Conservation (phyloP, 306 rosid genomes). For the Pueraria montana region DNA sequence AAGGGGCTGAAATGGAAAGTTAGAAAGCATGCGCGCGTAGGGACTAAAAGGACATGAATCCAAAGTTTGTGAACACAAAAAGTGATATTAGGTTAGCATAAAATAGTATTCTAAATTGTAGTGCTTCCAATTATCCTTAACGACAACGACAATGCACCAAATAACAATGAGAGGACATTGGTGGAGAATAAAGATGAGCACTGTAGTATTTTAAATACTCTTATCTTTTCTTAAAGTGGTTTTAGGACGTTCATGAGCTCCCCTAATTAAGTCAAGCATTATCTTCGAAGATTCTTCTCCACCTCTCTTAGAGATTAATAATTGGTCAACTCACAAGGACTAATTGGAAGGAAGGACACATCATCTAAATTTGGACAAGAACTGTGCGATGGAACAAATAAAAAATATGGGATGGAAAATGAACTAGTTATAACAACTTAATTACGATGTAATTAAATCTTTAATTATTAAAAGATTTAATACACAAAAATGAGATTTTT, state of each 20-base stretch:
- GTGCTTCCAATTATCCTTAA: constrained; percentile 74
- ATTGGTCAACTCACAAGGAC: constrained; percentile 52
- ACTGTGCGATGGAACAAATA: constrained; percentile 24
- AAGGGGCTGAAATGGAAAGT: constrained; percentile 53
- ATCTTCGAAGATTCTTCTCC: constrained; percentile 46
- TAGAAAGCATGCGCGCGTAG: constrained; percentile 51
- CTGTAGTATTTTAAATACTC: constrained; percentile 42
- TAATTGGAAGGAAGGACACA: background rate
- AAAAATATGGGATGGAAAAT: background rate
- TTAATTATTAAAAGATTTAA: background rate
- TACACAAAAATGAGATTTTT: background rate
- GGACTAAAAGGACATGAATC: constrained; percentile 51
- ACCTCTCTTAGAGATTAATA: constrained; percentile 49
- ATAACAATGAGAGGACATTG: constrained; percentile 64
- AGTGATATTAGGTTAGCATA: constrained; percentile 64
- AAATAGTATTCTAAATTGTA: constrained; percentile 60
- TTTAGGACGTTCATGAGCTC: constrained; percentile 53
- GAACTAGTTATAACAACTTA: background rate
- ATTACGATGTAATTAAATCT: background rate
- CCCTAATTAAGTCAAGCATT: constrained; percentile 50
- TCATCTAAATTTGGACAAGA: background rate
- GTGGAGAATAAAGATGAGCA: constrained; percentile 85
- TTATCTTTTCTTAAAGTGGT: constrained; percentile 55
- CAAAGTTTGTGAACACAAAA: constrained; percentile 43
- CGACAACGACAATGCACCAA: constrained; percentile 77